Base-by-base conservation (phyloP, 2,329 filamentous ascomycete species). In the Neocucurbitaria cava region DNA sequence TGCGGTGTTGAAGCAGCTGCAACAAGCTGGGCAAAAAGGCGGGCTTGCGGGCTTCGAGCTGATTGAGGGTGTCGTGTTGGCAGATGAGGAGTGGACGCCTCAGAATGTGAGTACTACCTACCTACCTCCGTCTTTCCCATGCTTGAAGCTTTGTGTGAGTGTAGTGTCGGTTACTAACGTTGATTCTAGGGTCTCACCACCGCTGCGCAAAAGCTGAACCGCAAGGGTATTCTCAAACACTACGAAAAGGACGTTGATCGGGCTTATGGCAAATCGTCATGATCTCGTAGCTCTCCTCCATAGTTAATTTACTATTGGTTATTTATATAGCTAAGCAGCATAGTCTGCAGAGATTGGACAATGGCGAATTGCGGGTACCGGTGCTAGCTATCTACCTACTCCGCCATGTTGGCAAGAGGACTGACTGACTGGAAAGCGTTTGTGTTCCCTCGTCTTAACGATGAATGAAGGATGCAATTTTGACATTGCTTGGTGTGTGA, bases 61-160 rank as follows among this genome's bases (percentile, higher is more conserved):
- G 59, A 82, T 96, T 36, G 83, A 87, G 26, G 90, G 88, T 46
- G 87, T 94, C 18, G 89, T 94, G 23, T 75, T 96, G 52, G 87
- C 88, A 0, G 90, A 94, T 61, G 91, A 94, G 71, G 92, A 96
- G 76, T 96, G 92, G 92, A 94, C 89, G 50, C 90, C 92, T 48
- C 84, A 87, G 54, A 95, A 88, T 72, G 91, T 94, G 81, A 87
- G 90, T 84, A 35, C 5, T 31, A 3, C 28, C n/a, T n/a, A n/a
- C n/a, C n/a, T n/a, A n/a, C n/a, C n/a, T n/a, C n/a, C n/a, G n/a
- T n/a, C n/a, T n/a, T n/a, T 15, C 3, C 28, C 11, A 31, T 18
- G 54, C 36, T 21, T 21, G n/a, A n/a, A n/a, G n/a, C n/a, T n/a
- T n/a, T n/a, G n/a, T n/a, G n/a, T n/a, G n/a, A n/a, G n/a, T n/a